A percentile compares a stretch with the other conserved stretches of the same genome.
These are phyloP conservation scores for Grifola frondosa DNA, from an alignment of 1,284 basidiomycete genomes.

Conservation along the genomic window DNA sequence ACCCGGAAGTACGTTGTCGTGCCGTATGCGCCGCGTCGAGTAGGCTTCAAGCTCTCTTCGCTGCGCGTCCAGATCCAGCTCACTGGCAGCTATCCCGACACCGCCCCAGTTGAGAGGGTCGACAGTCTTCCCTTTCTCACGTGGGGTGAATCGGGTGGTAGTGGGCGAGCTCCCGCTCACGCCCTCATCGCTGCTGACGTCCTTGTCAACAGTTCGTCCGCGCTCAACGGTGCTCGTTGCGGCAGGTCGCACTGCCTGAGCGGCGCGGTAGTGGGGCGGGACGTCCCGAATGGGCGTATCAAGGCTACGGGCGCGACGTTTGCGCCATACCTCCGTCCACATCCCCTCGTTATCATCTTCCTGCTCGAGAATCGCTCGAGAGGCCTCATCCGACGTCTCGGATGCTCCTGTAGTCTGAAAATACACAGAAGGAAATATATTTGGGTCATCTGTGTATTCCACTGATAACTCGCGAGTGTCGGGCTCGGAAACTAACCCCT, in stretches of 20 bases:
- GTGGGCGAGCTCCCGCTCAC: conserved; percentile 3
- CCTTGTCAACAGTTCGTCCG: background rate
- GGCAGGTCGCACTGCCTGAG: background rate
- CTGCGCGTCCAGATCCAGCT: conserved; percentile 12
- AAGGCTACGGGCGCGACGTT: background rate
- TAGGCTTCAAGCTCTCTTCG: background rate
- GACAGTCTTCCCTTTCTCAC: conserved; percentile 11
- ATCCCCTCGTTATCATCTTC: background rate
- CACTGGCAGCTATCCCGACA: conserved; percentile 1
- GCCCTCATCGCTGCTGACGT: too few species aligned
- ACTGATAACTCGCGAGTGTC: too few species aligned
- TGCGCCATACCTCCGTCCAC: background rate
- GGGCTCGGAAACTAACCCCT: too few species aligned
- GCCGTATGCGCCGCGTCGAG: background rate
- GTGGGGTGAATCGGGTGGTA: conserved; percentile 12
- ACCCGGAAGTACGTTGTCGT: background rate
- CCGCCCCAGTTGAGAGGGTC: conserved; percentile 18
- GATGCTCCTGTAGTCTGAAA: too few species aligned
- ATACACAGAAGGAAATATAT: too few species aligned
- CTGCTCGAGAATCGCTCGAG: too few species aligned
- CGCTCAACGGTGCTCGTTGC: background rate
- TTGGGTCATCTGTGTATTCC: too few species aligned
- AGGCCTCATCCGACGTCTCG: too few species aligned
- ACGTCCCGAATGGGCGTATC: background rate
- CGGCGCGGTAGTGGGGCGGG: too few species aligned